These are phyloP conservation scores for Candolleomyces aberdarensis DNA, from an alignment of 768 basidiomycete species.

Conservation along the genomic window DNA sequence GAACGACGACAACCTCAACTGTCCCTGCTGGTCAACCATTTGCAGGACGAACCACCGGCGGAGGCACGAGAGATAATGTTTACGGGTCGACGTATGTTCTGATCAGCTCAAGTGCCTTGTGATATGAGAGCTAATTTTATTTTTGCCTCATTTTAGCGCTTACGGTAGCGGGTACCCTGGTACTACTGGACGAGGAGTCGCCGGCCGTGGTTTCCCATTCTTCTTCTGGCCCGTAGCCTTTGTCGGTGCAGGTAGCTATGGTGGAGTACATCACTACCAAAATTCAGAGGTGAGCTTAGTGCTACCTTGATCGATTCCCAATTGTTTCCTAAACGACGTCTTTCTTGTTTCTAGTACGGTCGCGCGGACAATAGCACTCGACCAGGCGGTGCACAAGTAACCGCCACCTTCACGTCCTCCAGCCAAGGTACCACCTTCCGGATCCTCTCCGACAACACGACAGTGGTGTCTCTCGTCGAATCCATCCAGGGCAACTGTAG, in stretches of 20 bases:
- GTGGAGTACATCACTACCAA: background rate
- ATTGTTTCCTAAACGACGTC: background rate
- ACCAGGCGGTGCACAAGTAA: background rate
- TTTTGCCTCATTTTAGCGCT: background rate
- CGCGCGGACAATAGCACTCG: slow-evolving; percentile 1
- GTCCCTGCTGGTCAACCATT: background rate
- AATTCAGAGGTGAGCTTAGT: background rate
- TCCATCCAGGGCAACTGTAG: background rate
- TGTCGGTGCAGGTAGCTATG: background rate
- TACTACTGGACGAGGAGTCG: background rate
- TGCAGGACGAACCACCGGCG: background rate
- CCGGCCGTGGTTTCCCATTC: slow-evolving; percentile 67
- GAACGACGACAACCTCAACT: background rate
- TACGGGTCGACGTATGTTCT: background rate
- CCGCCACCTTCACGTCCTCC: background rate
- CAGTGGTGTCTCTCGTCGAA: background rate
- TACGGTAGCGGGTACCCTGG: slow-evolving; percentile 1
- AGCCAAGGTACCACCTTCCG: background rate
- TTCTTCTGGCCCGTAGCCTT: slow-evolving; percentile 56
- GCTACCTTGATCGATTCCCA: background rate
- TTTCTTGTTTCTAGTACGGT: background rate
- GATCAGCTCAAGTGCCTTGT: background rate
- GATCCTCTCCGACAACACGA: background rate
- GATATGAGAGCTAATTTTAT: background rate
- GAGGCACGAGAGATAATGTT: background rate